Evolutionary conservation across 164 flowering plant genomes (phyloP), one percentile per base, ranked within the genome.

Genomic region (Magnolia changhungtana): DNA sequence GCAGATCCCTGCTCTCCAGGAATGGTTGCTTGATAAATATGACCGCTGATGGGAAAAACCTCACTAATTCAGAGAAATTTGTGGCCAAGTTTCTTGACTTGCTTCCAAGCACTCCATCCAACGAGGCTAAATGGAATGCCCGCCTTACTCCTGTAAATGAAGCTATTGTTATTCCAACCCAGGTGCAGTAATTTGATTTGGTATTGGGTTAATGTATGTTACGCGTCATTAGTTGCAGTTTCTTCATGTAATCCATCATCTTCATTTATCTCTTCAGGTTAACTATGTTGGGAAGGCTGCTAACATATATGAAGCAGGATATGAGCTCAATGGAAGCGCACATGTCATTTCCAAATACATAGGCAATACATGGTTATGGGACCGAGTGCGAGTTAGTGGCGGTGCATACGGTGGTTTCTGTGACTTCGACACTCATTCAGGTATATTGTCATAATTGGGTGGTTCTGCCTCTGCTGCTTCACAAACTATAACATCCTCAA

Each of bases 351-450:
- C 99, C 2, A 96, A 89, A 83, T 78, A 91, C 84, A 89, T 96
- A 37, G 86, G 98, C 72, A 94, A 94, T 80, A 92, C 98, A 76
- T 96, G 99, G 99, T 82, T 96, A 78, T 96, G 99, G 99, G 99
- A 96, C 76, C 98, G 96, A 78, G 98, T 96, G 19, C 86, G 99
- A 50, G 99, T 96, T 72, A 91, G 98, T 80, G 99, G 98, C 81
- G 99, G 99, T 72, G 99, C 99, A 58, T 96, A 96, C 87, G 99
- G 99, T 68, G 99, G 98, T 58, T 96, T 94, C 76, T 96, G 99
- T 78, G 93, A 93, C 71, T 96, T 96, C 69, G 98, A 96, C 82
- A 83, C 94, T 66, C 98, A 96, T 67, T 96, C 99, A 83, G 99
- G 98, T 96, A 80, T 64, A 58, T 10, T 65, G 58, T 31, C 7